phyloP scores from a whole-genome alignment of 2,329 filamentous ascomycete genomes.

The Alternaria ethzedia region DNA sequence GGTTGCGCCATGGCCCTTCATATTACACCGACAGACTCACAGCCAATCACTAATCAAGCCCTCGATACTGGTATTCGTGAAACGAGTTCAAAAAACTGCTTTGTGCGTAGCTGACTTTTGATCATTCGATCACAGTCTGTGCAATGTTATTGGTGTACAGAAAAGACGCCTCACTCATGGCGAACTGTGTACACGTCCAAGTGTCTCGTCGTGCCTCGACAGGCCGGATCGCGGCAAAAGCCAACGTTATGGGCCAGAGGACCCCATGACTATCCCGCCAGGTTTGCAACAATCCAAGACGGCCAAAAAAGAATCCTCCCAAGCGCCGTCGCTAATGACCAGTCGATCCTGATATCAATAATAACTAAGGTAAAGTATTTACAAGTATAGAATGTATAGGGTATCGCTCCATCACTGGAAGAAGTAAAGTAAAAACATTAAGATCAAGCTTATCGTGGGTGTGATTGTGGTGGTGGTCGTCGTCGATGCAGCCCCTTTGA shows the following conservation, averaged over 20 bases:
- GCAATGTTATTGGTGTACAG: background rate
- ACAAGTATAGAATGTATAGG: conserved; percentile 26
- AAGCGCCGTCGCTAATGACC: conserved; percentile 48
- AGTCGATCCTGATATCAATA: conserved; percentile 25
- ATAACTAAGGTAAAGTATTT: conserved; percentile 20
- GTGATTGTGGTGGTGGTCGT: conserved; percentile 32
- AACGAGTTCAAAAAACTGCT: conserved; percentile 6
- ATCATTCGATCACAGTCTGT: conserved; percentile 5
- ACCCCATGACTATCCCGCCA: conserved; percentile 15
- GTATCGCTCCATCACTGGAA: conserved; percentile 33
- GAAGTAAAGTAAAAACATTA: conserved; percentile 45
- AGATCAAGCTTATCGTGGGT: conserved; percentile 39
- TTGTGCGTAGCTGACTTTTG: conserved; percentile 1
- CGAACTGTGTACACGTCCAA: background rate
- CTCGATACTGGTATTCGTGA: conserved; percentile 5
- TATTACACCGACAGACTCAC: background rate
- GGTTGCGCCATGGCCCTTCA: conserved; percentile 14
- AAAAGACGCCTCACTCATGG: background rate
- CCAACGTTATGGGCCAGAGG: conserved; percentile 6
- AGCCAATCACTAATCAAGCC: conserved; percentile 9
- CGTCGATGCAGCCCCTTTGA: conserved; percentile 38
- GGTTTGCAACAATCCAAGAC: conserved; percentile 1
- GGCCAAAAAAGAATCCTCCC: conserved; percentile 19
- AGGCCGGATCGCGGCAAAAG: background rate
- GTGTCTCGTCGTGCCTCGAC: background rate